Conservation (phyloP, 2,329 filamentous ascomycete species). For the Epichloe aotearoae region DNA sequence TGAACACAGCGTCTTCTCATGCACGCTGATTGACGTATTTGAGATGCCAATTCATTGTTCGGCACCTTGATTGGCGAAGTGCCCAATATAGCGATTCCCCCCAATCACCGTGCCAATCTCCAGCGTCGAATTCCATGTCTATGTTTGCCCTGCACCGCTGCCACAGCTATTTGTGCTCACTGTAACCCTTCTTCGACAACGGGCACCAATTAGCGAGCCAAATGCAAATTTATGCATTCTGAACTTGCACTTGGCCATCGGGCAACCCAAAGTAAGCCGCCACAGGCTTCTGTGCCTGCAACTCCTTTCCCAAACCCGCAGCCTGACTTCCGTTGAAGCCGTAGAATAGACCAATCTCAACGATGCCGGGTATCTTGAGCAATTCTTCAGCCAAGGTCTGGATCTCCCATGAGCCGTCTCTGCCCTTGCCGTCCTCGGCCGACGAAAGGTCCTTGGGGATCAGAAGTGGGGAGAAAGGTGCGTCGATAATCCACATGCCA, state of each 20-base stretch:
- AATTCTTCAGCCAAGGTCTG: conserved; percentile 59
- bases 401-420: conserved; percentile 62
- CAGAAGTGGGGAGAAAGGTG: conserved; percentile 66
- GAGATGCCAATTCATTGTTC: conserved; percentile 5
- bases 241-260: conserved; percentile 46
- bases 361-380: conserved; percentile 70
- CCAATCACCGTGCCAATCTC: neutral
- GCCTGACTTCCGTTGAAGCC: conserved; percentile 65
- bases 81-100: neutral
- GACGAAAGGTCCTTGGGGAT: conserved; percentile 39
- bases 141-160: neutral
- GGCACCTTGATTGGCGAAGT: neutral
- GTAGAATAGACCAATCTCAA: conserved; percentile 85
- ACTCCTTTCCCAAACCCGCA: conserved; percentile 34
- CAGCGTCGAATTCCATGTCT: neutral
- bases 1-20: conserved; percentile 9
- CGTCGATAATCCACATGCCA: conserved; percentile 73
- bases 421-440: conserved; percentile 37
- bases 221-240: conserved; percentile 6
- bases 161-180: neutral
- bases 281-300: conserved; percentile 77
- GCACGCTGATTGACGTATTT: conserved; percentile 7
- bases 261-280: conserved; percentile 92
- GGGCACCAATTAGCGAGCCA: neutral
- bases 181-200: neutral